Base-by-base conservation (phyloP, 2,329 filamentous ascomycete genomes). In the Ophiocordyceps sinensis region DNA sequence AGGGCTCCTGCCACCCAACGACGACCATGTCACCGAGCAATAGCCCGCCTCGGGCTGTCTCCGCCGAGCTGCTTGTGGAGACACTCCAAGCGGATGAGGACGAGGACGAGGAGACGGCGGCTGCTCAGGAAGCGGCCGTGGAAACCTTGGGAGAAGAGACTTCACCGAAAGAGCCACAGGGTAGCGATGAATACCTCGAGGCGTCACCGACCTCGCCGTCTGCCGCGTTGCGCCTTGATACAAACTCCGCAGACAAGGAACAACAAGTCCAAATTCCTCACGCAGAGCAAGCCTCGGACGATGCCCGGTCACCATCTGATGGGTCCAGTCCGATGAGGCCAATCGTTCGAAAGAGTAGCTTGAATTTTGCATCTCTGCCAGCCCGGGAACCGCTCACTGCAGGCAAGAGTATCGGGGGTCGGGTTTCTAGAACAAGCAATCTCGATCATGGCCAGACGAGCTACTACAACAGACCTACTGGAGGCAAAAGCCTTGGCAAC, bases 361-460 rank as follows among this genome's bases (percentile, higher is more conserved):
- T 98, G 45, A 94, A 84, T 44, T 96, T 98, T 63, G 86, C 91
- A 31, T 86, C 91, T 15, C 69, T 98, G 12, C 91, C 91, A 28
- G 88, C 89, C 3, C 76, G 91, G 45, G 89, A 96, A 54, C 89
- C 89, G 30, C 67, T 96, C 40, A 77, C 79, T 28, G 76, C 75
- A 14, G 93, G 93, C 58, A 89, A 88, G 63, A 93, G 83, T 57
- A 76, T 87, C 53, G 87, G 80, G 14, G 71, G 73, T 17, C 72
- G 85, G 39, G 64, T 75, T 40, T 88, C 85, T 19, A 72, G 85
- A 45, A 84, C 77, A 7, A 94, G 85, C 53, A 82, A 94, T 49
- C 58, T 88, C 30, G 85, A 94, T 40, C 72, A 75, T 44, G 67
- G 68, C n/a, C 73, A 82, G 44, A 76, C 73, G 37, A 89, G 85